Evolutionary conservation across 768 basidiomycete genomes (phyloP).

Genomic region (Rhizopogon salebrosus): DNA sequence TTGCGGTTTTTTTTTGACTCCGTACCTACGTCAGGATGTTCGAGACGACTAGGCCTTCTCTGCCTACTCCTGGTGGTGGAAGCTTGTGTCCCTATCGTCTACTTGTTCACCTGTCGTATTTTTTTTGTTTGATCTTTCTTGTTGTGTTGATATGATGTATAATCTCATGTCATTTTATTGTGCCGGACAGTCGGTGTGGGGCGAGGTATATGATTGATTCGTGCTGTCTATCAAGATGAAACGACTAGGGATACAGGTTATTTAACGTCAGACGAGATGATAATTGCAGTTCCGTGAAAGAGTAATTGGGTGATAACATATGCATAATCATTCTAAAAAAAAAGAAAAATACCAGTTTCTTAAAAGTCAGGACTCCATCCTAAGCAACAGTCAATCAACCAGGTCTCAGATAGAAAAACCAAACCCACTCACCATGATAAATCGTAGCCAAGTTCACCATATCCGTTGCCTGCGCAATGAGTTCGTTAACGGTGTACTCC

Average conservation of each 20-base stretch:
- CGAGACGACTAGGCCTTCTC: background rate
- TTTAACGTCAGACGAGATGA: no score
- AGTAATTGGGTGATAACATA: background rate
- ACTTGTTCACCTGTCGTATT: background rate
- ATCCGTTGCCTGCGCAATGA: conserved; percentile 87
- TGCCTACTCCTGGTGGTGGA: background rate
- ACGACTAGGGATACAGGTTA: conserved; percentile 1
- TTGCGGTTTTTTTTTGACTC: background rate
- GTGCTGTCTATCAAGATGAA: conserved; percentile 1
- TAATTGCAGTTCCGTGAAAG: background rate
- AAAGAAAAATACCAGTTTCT: background rate
- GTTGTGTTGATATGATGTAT: conserved; percentile 2
- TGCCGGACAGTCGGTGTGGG: conserved; percentile 6
- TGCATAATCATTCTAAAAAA: background rate
- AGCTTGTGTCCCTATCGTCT: background rate
- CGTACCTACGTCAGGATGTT: background rate
- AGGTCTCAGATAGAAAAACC: background rate
- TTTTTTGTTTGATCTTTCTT: background rate
- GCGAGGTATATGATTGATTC: background rate
- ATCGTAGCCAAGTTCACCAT: conserved; percentile 70
- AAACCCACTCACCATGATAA: conserved; percentile 53
- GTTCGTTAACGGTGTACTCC: conserved; percentile 89
- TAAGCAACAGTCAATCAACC: conserved; percentile 10
- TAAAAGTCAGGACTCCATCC: conserved; percentile 42
- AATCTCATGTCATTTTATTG: conserved; percentile 3